Percentiles rank a stretch among this genome's conserved stretches.
These are phyloP conservation scores for Lepidium didymum DNA, from an alignment of 345 rosid species.

Conservation along the genomic window DNA sequence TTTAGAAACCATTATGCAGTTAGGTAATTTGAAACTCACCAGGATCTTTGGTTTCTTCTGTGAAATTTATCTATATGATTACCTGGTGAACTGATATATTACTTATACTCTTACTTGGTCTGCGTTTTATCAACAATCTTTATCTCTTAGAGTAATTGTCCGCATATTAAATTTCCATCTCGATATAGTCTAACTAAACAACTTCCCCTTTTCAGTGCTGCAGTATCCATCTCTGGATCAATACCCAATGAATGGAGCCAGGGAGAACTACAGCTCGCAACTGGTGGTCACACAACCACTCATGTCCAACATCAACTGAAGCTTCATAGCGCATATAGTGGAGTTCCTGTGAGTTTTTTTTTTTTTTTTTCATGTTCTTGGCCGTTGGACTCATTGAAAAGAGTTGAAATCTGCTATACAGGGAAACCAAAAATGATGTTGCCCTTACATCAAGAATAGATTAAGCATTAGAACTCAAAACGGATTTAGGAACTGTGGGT, in stretches of 20 bases:
- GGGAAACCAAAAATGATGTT: background rate
- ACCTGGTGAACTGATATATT: background rate
- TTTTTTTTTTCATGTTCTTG: background rate
- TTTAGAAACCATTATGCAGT: conserved; percentile 23
- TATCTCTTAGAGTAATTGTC: background rate
- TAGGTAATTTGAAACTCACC: conserved; percentile 29
- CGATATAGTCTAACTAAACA: conserved; percentile 1
- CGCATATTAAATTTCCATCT: background rate
- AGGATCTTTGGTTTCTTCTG: background rate
- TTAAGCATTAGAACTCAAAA: background rate
- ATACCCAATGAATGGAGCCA: conserved; percentile 46
- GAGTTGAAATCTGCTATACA: background rate
- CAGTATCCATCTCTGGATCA: conserved; percentile 29
- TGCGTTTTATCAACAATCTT: background rate
- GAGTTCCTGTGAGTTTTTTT: conserved; percentile 50
- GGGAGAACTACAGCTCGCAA: conserved; percentile 66
- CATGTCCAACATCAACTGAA: conserved; percentile 53
- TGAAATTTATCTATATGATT: background rate
- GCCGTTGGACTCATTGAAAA: background rate
- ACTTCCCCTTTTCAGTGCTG: conserved; percentile 18
- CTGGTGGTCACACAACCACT: conserved; percentile 47
- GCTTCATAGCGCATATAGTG: conserved; percentile 69
- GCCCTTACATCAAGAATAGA: background rate
- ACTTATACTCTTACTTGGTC: background rate
- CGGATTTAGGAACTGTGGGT: background rate